Evolutionary conservation across 257 asterid genomes (phyloP).

Genomic region (Mitragyna speciosa): DNA sequence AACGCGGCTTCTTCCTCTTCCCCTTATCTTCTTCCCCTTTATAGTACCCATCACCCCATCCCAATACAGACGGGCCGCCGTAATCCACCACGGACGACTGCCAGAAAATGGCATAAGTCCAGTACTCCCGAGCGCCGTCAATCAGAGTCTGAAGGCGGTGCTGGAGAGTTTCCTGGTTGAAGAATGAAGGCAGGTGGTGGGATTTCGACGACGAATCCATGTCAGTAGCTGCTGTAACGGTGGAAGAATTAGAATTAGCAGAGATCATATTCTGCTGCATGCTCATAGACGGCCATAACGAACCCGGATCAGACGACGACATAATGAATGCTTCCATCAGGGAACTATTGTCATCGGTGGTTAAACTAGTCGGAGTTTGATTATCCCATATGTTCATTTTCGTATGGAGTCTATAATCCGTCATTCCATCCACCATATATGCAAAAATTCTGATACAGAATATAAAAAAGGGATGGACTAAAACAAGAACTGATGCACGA

Average conservation of each 20-base stretch:
- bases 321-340: conserved; percentile 55
- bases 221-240: neutral
- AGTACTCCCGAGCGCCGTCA: conserved; percentile 68
- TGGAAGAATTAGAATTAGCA: conserved; percentile 5
- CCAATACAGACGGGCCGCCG: conserved; percentile 43
- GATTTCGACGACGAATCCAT: neutral
- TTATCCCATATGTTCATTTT: conserved; percentile 45
- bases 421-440: conserved; percentile 37
- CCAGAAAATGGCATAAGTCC: conserved; percentile 97
- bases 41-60: conserved; percentile 90
- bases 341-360: conserved; percentile 40
- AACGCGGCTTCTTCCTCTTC: conserved; percentile 31
- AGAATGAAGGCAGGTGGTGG: conserved; percentile 14
- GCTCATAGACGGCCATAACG: conserved; percentile 51
- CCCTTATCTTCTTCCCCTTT: conserved; percentile 64
- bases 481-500: neutral
- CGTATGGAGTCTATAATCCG: conserved; percentile 30
- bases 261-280: neutral
- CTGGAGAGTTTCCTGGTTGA: conserved; percentile 73
- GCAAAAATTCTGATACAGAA: too few relatives aligned
- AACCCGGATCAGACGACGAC: conserved; percentile 50
- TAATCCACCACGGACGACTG: conserved; percentile 53
- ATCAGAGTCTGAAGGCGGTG: conserved; percentile 67
- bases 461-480: too few relatives aligned
- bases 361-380: conserved; percentile 1